Evolutionary conservation across 2,329 filamentous ascomycete genomes (phyloP).

Genomic region (Paecilomyces fulvus): DNA sequence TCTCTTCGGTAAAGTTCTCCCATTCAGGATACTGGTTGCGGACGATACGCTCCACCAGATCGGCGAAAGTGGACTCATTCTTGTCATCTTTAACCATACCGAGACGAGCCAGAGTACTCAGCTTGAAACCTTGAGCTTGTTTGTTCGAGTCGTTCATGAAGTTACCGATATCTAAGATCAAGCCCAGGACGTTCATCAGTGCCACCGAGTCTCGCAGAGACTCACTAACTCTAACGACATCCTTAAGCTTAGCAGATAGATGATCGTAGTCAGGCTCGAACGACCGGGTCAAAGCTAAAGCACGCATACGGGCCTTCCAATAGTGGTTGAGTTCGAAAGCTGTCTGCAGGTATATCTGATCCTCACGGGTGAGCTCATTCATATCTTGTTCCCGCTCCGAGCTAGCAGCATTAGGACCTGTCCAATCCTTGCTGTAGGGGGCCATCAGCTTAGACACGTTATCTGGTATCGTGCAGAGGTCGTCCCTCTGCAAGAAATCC

Average conservation of each 20-base stretch:
- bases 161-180: constrained; percentile 97
- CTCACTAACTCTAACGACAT: constrained; percentile 82
- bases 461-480: constrained; percentile 85
- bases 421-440: constrained; percentile 95
- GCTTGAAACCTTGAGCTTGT: constrained; percentile 94
- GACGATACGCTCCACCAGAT: constrained; percentile 92
- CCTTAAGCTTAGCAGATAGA: constrained; percentile 72
- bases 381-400: constrained; percentile 80
- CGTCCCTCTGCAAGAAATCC: constrained; percentile 91
- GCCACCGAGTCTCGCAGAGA: constrained; percentile 83
- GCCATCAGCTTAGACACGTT: constrained; percentile 87
- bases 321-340: constrained; percentile 94
- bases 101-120: constrained; percentile 82
- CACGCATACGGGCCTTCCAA: constrained; percentile 96
- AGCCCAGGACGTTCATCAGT: constrained; percentile 88
- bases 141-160: constrained; percentile 99
- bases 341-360: constrained; percentile 90
- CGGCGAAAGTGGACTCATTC: constrained; percentile 92
- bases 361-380: constrained; percentile 78
- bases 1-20: constrained; percentile 82
- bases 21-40: constrained; percentile 94
- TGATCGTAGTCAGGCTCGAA: constrained; percentile 89
- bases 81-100: constrained; percentile 99
- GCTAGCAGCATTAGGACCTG: constrained; percentile 70
- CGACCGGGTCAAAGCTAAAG: constrained; percentile 71